These are phyloP conservation scores for Detonula confervacea DNA, from an alignment of 352 stramenopile genomes.

Conservation along the genomic window DNA sequence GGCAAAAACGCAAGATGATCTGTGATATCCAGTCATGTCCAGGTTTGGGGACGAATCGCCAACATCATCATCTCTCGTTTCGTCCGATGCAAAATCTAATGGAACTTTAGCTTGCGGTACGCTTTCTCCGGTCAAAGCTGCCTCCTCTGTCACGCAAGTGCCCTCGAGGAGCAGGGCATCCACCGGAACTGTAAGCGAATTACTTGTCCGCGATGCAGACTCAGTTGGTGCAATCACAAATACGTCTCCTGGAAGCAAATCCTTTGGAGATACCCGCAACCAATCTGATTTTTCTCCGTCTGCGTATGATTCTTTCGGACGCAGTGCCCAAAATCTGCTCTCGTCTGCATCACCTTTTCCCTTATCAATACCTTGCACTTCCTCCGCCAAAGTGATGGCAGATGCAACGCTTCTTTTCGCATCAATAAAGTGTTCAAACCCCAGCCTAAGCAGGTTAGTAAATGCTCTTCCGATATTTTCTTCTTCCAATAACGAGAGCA, in stretches of 20 bases:
- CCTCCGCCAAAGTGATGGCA: conserved; percentile 53
- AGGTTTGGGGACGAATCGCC: conserved; percentile 17
- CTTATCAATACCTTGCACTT: conserved; percentile 55
- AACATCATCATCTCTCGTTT: not conserved
- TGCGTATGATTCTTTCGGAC: not conserved
- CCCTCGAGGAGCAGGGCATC: conserved; percentile 68
- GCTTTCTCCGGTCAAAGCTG: conserved; percentile 72
- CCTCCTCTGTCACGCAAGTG: conserved; percentile 64
- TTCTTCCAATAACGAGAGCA: conserved; percentile 60
- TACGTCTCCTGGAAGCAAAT: conserved; percentile 69
- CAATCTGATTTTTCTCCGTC: conserved; percentile 13
- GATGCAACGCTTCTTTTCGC: conserved; percentile 50
- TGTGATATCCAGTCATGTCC: conserved; percentile 55
- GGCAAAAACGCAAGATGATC: conserved; percentile 69
- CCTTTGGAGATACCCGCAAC: conserved; percentile 26
- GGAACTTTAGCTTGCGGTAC: conserved; percentile 67
- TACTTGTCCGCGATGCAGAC: conserved; percentile 12
- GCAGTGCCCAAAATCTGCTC: conserved; percentile 39
- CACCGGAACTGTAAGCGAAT: conserved; percentile 51
- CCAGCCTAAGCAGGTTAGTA: conserved; percentile 25
- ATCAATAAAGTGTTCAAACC: conserved; percentile 57
- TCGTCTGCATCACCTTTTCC: conserved; percentile 12
- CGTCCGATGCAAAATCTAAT: conserved; percentile 43
- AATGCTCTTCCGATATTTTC: conserved; percentile 56
- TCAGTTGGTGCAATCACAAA: conserved; percentile 47